These are phyloP conservation scores for Exophiala sideris DNA, from an alignment of 2,329 filamentous ascomycete species.

Conservation along the genomic window DNA sequence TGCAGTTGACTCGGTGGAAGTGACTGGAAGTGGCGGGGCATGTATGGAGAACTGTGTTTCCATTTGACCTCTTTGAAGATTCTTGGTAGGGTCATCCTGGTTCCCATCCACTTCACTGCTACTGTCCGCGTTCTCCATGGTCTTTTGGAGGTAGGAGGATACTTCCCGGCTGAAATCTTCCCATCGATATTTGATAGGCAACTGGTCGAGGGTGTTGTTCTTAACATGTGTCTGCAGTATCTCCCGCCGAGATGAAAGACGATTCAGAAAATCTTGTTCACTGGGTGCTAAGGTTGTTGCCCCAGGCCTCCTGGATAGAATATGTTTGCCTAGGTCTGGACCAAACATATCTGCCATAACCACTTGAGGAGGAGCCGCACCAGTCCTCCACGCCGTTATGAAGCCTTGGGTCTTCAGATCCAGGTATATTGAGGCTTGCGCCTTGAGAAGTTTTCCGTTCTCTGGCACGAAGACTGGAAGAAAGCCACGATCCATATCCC, in stretches of 20 bases:
- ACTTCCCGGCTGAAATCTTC: constrained; percentile 60
- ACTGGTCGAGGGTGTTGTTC: constrained; percentile 46
- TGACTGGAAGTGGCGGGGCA: constrained; percentile 25
- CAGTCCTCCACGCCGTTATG: constrained; percentile 58
- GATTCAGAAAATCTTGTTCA: constrained; percentile 59
- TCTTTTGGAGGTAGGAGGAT: constrained; percentile 56
- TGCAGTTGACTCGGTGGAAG: constrained; percentile 14
- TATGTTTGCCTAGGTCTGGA: constrained; percentile 51
- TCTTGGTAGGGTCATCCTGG: constrained; percentile 6
- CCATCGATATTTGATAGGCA: constrained; percentile 62
- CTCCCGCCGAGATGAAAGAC: constrained; percentile 53
- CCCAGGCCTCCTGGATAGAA: constrained; percentile 55
- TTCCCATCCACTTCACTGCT: not conserved
- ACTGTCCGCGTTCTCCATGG: constrained; percentile 12
- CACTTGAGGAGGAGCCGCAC: constrained; percentile 53
- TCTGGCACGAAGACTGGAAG: constrained; percentile 62
- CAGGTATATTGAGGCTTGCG: constrained; percentile 59
- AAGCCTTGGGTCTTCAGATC: constrained; percentile 67
- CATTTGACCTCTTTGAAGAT: constrained; percentile 14
- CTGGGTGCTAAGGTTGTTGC: constrained; percentile 54
- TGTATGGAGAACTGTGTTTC: constrained; percentile 20
- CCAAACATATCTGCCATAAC: constrained; percentile 61
- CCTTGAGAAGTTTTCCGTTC: constrained; percentile 56
- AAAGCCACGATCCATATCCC: constrained; percentile 61
- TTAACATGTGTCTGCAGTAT: constrained; percentile 56